A percentile compares a stretch with the other conserved stretches of the same genome.
Conservation (phyloP, 2,329 filamentous ascomycete genomes). For the Monosporascus ibericus region DNA sequence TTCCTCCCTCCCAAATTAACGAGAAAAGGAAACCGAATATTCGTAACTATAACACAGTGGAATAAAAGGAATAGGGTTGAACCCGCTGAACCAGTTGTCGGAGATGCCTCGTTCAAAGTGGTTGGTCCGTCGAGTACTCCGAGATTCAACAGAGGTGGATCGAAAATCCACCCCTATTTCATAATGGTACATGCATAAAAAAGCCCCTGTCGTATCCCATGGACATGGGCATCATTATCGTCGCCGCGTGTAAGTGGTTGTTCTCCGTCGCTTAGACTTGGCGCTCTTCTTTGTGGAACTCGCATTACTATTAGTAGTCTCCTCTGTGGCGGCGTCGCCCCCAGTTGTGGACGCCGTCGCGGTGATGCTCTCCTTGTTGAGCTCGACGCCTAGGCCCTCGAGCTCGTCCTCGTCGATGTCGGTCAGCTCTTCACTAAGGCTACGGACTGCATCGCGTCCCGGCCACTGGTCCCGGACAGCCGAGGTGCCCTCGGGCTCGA, state of each 20-base stretch:
- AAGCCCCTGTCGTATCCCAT: background rate
- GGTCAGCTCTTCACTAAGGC: constrained; percentile 79
- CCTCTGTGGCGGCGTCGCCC: background rate
- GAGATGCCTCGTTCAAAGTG: background rate
- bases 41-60: background rate
- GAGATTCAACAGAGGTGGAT: background rate
- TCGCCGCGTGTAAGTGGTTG: background rate
- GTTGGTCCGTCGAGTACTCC: background rate
- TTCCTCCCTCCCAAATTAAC: background rate
- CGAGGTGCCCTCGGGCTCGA: constrained; percentile 74
- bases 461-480: constrained; percentile 70
- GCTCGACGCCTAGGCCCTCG: constrained; percentile 57
- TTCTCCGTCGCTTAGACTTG: background rate
- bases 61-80: background rate
- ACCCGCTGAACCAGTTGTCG: background rate
- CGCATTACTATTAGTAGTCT: background rate
- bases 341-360: constrained; percentile 26
- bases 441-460: constrained; percentile 59
- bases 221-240: background rate
- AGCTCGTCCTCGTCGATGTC: constrained; percentile 90
- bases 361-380: constrained; percentile 42
- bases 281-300: background rate
- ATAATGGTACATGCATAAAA: background rate
- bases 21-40: background rate
- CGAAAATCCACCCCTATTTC: background rate